A percentile compares a stretch with the other conserved stretches of the same genome.
Evolutionary conservation across 2,329 filamentous ascomycete genomes (phyloP).

Genomic region (Cytospora piceicola): DNA sequence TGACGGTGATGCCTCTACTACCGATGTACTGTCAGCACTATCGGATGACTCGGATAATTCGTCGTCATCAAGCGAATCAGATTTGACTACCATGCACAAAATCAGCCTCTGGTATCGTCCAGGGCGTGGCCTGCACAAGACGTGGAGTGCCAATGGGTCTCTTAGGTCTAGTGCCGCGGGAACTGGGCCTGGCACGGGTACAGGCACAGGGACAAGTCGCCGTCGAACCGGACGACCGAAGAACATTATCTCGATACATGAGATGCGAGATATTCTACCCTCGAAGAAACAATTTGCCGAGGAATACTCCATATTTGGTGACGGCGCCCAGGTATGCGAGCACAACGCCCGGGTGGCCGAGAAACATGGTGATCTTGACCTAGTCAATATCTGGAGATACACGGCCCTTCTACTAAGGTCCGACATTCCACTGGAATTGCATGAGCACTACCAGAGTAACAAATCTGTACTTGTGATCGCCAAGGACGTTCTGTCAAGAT

Average conservation of each 20-base stretch:
- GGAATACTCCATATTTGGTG: constrained; percentile 82
- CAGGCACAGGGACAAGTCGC: constrained; percentile 57
- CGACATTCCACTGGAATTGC: constrained; percentile 71
- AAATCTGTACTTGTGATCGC: constrained; percentile 72
- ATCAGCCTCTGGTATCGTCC: constrained; percentile 61
- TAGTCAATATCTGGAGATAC: constrained; percentile 84
- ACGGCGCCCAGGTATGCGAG: constrained; percentile 77
- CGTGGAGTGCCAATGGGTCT: constrained; percentile 61
- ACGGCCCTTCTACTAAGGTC: constrained; percentile 76
- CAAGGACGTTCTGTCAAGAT: constrained; percentile 58
- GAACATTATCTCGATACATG: constrained; percentile 75
- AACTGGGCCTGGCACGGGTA: constrained; percentile 62
- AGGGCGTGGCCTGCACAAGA: constrained; percentile 55
- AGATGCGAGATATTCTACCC: constrained; percentile 72
- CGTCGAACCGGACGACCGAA: constrained; percentile 56
- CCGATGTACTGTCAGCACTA: constrained; percentile 54
- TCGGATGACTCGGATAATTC: constrained; percentile 52
- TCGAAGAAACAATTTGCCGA: constrained; percentile 76
- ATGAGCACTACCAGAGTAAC: constrained; percentile 56
- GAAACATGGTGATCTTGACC: constrained; percentile 69
- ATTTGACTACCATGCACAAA: constrained; percentile 65
- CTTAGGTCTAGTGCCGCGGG: constrained; percentile 64
- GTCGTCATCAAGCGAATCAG: constrained; percentile 63
- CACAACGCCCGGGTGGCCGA: constrained; percentile 82
- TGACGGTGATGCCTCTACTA: constrained; percentile 55